Percentiles rank a stretch among this genome's conserved stretches.
Conservation (phyloP, 352 stramenopile genomes). For the Pythium chondricola region DNA sequence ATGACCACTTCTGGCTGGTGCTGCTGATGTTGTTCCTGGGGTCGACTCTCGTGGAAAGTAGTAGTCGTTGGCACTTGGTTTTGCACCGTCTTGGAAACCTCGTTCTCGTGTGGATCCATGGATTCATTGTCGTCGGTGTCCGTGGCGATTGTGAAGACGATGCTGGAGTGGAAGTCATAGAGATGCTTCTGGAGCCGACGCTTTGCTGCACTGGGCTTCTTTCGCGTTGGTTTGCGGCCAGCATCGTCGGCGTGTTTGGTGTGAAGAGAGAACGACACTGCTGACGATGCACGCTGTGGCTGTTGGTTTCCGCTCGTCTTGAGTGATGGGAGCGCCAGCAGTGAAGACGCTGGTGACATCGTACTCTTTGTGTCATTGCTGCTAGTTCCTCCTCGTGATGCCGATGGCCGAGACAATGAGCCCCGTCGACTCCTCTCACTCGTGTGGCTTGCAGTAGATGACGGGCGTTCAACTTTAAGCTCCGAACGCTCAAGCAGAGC, state of each 20-base stretch:
- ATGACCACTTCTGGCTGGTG: slow-evolving; percentile 1
- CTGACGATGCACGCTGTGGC: too few relatives aligned
- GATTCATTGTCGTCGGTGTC: too few relatives aligned
- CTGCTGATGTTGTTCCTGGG: neutral
- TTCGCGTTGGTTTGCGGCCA: neutral
- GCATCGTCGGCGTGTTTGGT: neutral
- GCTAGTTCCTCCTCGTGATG: too few relatives aligned
- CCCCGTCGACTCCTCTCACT: too few relatives aligned
- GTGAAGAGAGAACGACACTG: too few relatives aligned
- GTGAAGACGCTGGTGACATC: too few relatives aligned
- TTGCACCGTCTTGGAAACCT: neutral
- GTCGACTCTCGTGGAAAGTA: neutral
- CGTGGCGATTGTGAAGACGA: too few relatives aligned
- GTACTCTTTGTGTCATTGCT: too few relatives aligned
- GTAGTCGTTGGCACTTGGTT: neutral
- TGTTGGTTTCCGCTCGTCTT: too few relatives aligned
- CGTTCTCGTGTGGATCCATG: slow-evolving; percentile 12
- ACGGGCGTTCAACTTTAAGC: neutral
- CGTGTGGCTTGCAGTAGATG: neutral
- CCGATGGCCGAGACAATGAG: too few relatives aligned
- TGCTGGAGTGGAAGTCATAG: slow-evolving; percentile 54
- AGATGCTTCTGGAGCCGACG: slow-evolving; percentile 38
- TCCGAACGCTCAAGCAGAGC: slow-evolving; percentile 11
- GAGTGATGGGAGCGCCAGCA: slow-evolving; percentile 2
- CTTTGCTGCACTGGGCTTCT: slow-evolving; percentile 19